Evolutionary conservation across 345 rosid species (phyloP).

Genomic region (Leavenworthia alabamica): DNA sequence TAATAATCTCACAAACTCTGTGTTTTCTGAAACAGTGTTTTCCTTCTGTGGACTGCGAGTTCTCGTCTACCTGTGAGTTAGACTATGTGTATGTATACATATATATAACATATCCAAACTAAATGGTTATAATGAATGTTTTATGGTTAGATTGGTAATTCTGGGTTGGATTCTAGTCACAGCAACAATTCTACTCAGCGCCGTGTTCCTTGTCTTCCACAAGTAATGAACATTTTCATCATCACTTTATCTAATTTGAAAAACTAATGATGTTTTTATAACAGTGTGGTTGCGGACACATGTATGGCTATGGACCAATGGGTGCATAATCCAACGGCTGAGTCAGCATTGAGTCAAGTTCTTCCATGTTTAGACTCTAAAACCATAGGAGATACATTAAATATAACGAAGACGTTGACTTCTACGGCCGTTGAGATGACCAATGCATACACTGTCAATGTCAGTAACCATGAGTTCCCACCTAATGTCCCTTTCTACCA

Average conservation of each 20-base stretch:
- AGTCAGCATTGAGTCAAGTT: constrained; percentile 54
- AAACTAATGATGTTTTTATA: not conserved
- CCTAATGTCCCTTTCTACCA: constrained; percentile 39
- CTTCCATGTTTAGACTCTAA: constrained; percentile 60
- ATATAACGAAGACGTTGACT: constrained; percentile 37
- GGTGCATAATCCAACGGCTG: constrained; percentile 64
- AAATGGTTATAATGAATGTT: too few relatives aligned
- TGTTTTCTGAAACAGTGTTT: constrained; percentile 30
- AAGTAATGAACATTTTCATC: constrained; percentile 37
- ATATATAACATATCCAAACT: not conserved
- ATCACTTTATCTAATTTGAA: not conserved
- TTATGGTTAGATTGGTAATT: constrained; percentile 19
- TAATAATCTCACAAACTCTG: not conserved
- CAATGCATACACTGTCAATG: constrained; percentile 36
- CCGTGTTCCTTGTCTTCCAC: constrained; percentile 48
- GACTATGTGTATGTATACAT: not conserved
- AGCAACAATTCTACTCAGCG: constrained; percentile 37
- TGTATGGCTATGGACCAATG: constrained; percentile 79
- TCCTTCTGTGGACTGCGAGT: constrained; percentile 39
- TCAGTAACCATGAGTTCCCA: constrained; percentile 46
- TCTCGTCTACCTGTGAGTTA: constrained; percentile 45
- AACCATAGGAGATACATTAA: constrained; percentile 45
- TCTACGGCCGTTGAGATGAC: constrained; percentile 35
- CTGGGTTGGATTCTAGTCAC: constrained; percentile 54
- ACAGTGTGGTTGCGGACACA: constrained; percentile 58